Percentiles rank a stretch among this genome's conserved stretches.
phyloP scores from a whole-genome alignment of 345 rosid species.

The Populus davidiana region DNA sequence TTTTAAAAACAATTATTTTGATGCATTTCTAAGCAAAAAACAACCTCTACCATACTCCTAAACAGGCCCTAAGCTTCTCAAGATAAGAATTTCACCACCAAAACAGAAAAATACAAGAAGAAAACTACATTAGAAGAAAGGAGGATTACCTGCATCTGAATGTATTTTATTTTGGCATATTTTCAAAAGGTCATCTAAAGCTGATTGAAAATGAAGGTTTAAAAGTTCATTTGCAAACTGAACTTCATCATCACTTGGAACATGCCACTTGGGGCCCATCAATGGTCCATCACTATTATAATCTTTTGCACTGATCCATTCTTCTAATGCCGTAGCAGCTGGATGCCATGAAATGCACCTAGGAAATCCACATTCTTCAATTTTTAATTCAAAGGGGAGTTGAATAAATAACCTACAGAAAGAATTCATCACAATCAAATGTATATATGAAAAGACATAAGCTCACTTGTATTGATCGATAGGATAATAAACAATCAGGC shows the following conservation, averaged over 20 bases:
- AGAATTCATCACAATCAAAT: constrained; percentile 6
- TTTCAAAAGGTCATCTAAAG: constrained; percentile 77
- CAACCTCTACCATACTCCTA: no score
- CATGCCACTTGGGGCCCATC: constrained; percentile 75
- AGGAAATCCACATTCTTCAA: constrained; percentile 25
- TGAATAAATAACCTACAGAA: neutral
- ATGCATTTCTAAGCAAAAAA: no score
- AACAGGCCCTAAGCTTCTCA: neutral
- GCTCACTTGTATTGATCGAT: constrained; percentile 81
- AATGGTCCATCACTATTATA: constrained; percentile 47
- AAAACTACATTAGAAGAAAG: constrained; percentile 1
- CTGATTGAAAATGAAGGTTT: constrained; percentile 78
- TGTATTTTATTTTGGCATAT: constrained; percentile 77
- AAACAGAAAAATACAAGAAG: neutral
- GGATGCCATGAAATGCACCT: constrained; percentile 81
- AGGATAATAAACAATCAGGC: constrained; percentile 87
- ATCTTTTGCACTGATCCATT: constrained; percentile 92
- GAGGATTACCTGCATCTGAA: constrained; percentile 67
- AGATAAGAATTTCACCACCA: neutral
- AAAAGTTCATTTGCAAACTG: constrained; percentile 95
- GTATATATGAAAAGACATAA: constrained; percentile 1
- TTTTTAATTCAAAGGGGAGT: constrained; percentile 6
- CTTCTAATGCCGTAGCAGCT: constrained; percentile 73
- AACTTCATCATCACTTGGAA: constrained; percentile 77
- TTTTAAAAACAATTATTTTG: no score